Evolutionary conservation across 179 eudicot species (phyloP).

Genomic region (Silene noctiflora): DNA sequence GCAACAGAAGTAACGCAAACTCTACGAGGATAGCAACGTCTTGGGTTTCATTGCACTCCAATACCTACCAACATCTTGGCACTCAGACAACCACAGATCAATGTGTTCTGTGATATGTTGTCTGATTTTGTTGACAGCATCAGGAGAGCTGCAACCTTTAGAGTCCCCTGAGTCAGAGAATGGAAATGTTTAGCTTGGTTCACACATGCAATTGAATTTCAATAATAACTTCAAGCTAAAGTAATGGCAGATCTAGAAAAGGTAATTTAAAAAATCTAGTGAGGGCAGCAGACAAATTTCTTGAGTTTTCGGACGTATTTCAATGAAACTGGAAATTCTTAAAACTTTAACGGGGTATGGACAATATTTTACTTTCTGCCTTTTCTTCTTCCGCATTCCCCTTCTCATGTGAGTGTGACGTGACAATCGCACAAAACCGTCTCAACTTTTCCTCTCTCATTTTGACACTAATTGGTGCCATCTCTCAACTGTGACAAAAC

Average conservation of each 20-base stretch:
- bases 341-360: too few species aligned
- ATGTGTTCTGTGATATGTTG: conserved; percentile 65
- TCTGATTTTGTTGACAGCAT: conserved; percentile 88
- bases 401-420: too few species aligned
- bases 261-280: not conserved
- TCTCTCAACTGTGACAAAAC: too few species aligned
- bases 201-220: conserved; percentile 4
- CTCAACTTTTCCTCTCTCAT: too few species aligned
- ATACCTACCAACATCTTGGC: conserved; percentile 41
- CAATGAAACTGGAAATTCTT: too few species aligned
- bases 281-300: not conserved
- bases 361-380: too few species aligned
- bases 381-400: too few species aligned
- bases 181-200: not conserved
- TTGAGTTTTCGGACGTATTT: not conserved
- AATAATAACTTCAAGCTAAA: not conserved
- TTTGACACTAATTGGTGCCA: too few species aligned
- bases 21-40: not conserved
- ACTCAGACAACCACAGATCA: conserved; percentile 90
- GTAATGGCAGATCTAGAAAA: not conserved
- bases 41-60: conserved; percentile 42
- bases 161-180: conserved; percentile 49
- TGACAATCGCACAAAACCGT: too few species aligned
- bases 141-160: conserved; percentile 72
- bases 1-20: not conserved